Evolutionary conservation across 257 asterid genomes (phyloP).

Genomic region (Plantago elongata): DNA sequence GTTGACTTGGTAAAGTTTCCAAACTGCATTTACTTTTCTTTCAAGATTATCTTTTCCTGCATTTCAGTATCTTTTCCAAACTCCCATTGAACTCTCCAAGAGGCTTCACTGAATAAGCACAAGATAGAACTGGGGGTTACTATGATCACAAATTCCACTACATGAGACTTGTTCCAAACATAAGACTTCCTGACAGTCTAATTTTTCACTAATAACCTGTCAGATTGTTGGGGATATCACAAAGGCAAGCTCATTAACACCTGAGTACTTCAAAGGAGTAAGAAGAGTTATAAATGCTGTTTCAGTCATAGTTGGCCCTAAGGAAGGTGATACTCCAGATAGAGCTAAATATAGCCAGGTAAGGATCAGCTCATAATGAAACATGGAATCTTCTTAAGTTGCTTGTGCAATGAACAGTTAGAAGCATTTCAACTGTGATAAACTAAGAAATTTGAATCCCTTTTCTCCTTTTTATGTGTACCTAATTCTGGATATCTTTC

Average conservation of each 20-base stretch:
- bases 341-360: slow-evolving; percentile 97
- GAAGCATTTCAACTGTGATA: neutral
- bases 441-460: neutral
- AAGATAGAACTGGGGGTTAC: neutral
- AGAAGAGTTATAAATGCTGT: slow-evolving; percentile 70
- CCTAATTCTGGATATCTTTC: neutral
- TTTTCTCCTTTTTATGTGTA: neutral
- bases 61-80: neutral
- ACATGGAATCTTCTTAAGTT: neutral
- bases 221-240: slow-evolving; percentile 93
- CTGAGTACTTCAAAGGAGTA: slow-evolving; percentile 83
- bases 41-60: neutral
- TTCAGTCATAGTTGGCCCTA: slow-evolving; percentile 96
- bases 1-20: slow-evolving; percentile 68
- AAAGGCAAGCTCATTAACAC: slow-evolving; percentile 69
- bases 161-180: slow-evolving; percentile 11
- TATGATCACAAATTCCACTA: neutral
- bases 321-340: slow-evolving; percentile 98
- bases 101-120: no score
- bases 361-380: slow-evolving; percentile 10
- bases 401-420: neutral
- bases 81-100: no score
- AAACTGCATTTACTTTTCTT: slow-evolving; percentile 9
- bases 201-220: slow-evolving; percentile 1
- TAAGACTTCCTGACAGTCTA: neutral